Evolutionary conservation across 306 rosid species (phyloP).

Genomic region (Spatholobus suberectus): DNA sequence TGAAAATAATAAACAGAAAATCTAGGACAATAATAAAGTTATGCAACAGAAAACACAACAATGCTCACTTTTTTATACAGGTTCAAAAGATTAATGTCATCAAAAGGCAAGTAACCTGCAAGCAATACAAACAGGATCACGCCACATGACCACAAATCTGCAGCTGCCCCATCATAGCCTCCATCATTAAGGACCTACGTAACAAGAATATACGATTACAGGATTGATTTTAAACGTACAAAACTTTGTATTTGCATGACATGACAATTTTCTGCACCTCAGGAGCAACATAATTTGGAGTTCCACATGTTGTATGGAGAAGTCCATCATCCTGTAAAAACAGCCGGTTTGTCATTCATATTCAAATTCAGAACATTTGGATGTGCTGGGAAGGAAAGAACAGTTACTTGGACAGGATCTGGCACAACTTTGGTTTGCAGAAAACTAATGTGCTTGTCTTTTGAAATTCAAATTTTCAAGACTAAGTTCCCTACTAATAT

Average conservation of each 20-base stretch:
- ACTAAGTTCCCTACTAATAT: neutral
- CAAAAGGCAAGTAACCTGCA: conserved; percentile 96
- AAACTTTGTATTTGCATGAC: neutral
- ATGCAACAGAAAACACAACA: conserved; percentile 24
- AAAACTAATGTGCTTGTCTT: neutral
- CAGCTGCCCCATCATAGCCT: conserved; percentile 93
- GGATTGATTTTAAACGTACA: neutral
- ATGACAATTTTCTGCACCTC: conserved; percentile 59
- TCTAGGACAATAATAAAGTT: conserved; percentile 14
- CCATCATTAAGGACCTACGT: conserved; percentile 74
- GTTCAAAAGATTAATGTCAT: conserved; percentile 76
- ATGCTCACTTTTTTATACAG: conserved; percentile 83
- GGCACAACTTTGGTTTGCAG: neutral
- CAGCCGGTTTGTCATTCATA: conserved; percentile 12
- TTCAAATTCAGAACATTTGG: neutral
- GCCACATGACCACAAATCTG: conserved; percentile 94
- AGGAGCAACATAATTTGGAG: conserved; percentile 94
- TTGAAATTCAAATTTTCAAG: neutral
- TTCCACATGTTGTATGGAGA: conserved; percentile 94
- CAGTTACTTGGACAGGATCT: neutral
- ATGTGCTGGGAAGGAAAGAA: neutral
- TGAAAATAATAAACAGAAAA: conserved; percentile 36
- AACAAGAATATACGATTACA: conserved; percentile 32
- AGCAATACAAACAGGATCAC: conserved; percentile 90
- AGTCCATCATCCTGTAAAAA: conserved; percentile 81